phyloP scores from a whole-genome alignment of 768 basidiomycete genomes.

The Chlorophyllum brunneum region DNA sequence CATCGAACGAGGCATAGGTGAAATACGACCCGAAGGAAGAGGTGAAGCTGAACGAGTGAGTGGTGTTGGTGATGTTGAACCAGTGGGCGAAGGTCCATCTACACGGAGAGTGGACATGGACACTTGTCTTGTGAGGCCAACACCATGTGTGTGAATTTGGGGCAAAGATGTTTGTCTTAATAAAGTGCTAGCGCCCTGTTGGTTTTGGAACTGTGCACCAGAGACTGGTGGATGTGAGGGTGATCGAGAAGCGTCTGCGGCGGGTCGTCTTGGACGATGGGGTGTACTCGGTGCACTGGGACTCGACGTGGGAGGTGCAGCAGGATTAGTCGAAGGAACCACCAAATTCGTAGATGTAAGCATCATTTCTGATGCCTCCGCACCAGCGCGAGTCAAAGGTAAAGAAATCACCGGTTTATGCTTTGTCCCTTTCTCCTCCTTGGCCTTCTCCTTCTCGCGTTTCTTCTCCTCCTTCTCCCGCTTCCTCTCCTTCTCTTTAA shows the following conservation, averaged over 20 bases:
- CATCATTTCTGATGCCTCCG: neutral
- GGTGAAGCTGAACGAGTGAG: neutral
- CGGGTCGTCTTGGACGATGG: neutral
- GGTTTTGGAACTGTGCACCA: neutral
- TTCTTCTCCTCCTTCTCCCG: neutral
- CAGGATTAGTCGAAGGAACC: neutral
- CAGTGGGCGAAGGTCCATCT: neutral
- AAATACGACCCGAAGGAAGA: constrained; percentile 1
- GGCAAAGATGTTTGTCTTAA: neutral
- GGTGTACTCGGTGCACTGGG: neutral
- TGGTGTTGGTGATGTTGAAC: neutral
- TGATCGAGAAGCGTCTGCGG: neutral
- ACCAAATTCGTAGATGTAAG: neutral
- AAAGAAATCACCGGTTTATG: constrained; percentile 10
- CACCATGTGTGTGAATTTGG: neutral
- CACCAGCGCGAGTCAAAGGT: constrained; percentile 5
- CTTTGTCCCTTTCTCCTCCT: neutral
- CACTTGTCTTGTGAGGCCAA: neutral
- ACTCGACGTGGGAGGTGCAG: neutral
- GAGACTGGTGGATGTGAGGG: neutral
- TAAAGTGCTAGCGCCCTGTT: neutral
- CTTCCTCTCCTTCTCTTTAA: constrained; percentile 1
- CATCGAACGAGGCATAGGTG: constrained; percentile 12
- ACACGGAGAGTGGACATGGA: constrained; percentile 2
- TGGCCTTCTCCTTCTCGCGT: neutral